These are phyloP conservation scores for Macadamia integrifolia DNA, from an alignment of 164 flowering plant species.

Conservation along the genomic window DNA sequence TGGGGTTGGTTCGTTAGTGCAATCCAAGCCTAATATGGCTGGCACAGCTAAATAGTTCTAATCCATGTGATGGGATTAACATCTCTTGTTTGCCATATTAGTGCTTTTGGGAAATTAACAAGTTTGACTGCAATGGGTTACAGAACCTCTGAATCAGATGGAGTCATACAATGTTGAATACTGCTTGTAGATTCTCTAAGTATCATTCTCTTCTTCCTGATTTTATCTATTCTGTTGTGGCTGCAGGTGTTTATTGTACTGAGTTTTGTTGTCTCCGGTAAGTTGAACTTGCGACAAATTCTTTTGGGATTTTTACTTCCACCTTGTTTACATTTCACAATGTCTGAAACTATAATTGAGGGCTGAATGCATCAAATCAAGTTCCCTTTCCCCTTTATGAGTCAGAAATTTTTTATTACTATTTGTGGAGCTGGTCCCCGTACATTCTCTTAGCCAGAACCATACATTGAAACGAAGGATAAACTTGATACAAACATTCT, in stretches of 20 bases:
- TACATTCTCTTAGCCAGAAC: no score
- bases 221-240: not conserved
- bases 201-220: not conserved
- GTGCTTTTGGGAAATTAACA: not conserved
- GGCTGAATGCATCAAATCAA: not conserved
- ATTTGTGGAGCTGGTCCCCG: no score
- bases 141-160: not conserved
- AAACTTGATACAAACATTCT: no score
- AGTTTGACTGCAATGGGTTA: not conserved
- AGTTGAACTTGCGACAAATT: slow-evolving; percentile 6
- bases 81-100: not conserved
- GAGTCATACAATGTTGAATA: not conserved
- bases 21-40: no score
- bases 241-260: slow-evolving; percentile 44
- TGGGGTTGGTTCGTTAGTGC: no score
- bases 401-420: no score
- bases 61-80: no score
- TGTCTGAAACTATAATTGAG: no score
- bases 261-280: slow-evolving; percentile 56
- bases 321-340: no score
- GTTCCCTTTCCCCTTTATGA: not conserved
- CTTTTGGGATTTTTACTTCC: no score
- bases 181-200: not conserved
- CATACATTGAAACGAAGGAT: no score
- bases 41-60: no score